A percentile compares a stretch with the other conserved stretches of the same genome.
Conservation (phyloP, 306 rosid species). For the Quercus agrifolia region DNA sequence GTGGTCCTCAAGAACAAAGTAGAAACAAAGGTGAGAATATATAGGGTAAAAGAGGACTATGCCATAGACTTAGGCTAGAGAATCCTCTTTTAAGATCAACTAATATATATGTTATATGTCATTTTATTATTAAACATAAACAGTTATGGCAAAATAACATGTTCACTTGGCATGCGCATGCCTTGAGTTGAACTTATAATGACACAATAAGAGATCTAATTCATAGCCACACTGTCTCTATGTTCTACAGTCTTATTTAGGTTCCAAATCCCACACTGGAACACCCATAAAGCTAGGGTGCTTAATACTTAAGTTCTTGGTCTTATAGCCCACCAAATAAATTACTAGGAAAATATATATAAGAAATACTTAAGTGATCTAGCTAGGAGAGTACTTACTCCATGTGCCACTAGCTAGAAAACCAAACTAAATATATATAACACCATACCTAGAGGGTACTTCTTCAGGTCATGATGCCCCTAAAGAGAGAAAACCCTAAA, state of each 20-base stretch:
- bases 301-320: slow-evolving; percentile 16
- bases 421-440: slow-evolving; percentile 29
- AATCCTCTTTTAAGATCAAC: slow-evolving; percentile 37
- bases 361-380: slow-evolving; percentile 19
- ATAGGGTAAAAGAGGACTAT: slow-evolving; percentile 49
- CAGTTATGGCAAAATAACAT: slow-evolving; percentile 33
- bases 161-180: slow-evolving; percentile 57
- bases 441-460: slow-evolving; percentile 27
- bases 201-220: slow-evolving; percentile 25
- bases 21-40: slow-evolving; percentile 37
- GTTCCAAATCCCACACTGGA: slow-evolving; percentile 18
- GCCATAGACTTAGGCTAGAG: slow-evolving; percentile 48
- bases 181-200: slow-evolving; percentile 34
- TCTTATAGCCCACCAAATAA: slow-evolving; percentile 12
- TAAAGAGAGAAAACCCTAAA: slow-evolving; percentile 52
- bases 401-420: slow-evolving; percentile 10
- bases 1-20: slow-evolving; percentile 51
- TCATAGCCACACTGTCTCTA: slow-evolving; percentile 37
- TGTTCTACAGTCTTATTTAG: slow-evolving; percentile 38
- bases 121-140: slow-evolving; percentile 45
- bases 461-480: slow-evolving; percentile 27
- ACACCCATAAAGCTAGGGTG: not conserved
- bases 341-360: slow-evolving; percentile 9
- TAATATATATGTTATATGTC: slow-evolving; percentile 6
- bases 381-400: slow-evolving; percentile 18